A percentile compares a stretch with the other conserved stretches of the same genome.
Conservation (phyloP, 495 filamentous ascomycete species). For the Xylaria sp. region DNA sequence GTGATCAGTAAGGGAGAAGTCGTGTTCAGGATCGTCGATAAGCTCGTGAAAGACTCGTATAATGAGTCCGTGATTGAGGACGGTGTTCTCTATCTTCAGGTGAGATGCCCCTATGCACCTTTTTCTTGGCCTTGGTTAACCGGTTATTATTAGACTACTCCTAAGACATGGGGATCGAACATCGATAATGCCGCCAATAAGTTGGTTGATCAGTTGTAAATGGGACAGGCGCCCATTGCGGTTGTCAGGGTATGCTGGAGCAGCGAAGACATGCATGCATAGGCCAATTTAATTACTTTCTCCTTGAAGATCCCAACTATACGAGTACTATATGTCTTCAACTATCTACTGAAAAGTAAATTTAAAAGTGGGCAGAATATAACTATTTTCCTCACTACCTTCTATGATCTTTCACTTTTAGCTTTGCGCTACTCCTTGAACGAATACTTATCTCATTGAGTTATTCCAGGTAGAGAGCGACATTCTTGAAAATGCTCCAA, state of each 20-base stretch:
- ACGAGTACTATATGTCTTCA: neutral
- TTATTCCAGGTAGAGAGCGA: neutral
- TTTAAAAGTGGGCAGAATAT: neutral
- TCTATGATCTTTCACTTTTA: neutral
- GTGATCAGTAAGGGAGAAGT: conserved; percentile 48
- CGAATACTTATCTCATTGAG: neutral
- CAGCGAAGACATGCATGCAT: neutral
- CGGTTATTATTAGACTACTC: conserved; percentile 27
- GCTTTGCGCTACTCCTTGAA: neutral
- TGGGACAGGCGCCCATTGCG: neutral
- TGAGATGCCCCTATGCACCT: conserved; percentile 18
- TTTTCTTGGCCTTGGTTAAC: neutral
- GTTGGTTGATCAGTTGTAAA: conserved; percentile 10
- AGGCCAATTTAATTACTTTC: neutral
- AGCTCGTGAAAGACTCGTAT: conserved; percentile 50
- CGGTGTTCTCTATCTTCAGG: conserved; percentile 53
- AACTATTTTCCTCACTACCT: neutral
- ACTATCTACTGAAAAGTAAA: neutral
- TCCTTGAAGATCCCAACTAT: no score
- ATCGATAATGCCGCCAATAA: neutral
- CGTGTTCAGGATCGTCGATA: conserved; percentile 54
- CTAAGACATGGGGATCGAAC: conserved; percentile 32
- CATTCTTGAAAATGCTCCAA: neutral
- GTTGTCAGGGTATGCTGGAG: neutral
- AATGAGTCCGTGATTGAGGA: conserved; percentile 52